Evolutionary conservation across 2,329 filamentous ascomycete species (phyloP), one percentile per base, ranked within the genome.

Genomic region (Paradendryphiella salina): DNA sequence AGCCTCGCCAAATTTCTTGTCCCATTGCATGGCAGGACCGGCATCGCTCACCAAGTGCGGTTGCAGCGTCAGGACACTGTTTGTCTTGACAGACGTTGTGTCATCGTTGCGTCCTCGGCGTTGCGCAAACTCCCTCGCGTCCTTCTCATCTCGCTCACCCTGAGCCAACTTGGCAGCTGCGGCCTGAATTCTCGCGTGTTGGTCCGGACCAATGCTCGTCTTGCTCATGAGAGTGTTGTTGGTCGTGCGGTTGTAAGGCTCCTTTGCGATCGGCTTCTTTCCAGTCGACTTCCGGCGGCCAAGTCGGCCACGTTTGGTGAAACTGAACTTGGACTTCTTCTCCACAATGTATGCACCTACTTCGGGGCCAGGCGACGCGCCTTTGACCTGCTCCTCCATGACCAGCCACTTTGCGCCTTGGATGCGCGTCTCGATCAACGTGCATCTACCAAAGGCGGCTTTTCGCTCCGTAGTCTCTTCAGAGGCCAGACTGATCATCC

Each of bases 11-110:
- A 96, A 97, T 64, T 90, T 91, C 73, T 85, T 95, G 26, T 93
- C 90, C 94, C 94, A 99, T 73, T 96, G 96, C 86, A 99, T 87
- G 1, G 94, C 94, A 18, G 91, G 89, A 7, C 89, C 94, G 14
- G 92, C 93, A 71, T 96, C 94, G 45, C 81, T 90, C 65, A 92
- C 80, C 55, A 97, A 87, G 45, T 85, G 82, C 1, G 91, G 88
- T 69, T 96, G 92, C 38, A 97, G 78, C 3, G 91, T 96, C 66
- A 96, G 82, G 48, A 96, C 83, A 60, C 94, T 99, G 72, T 86
- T 92, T 3, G 91, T 96, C 80, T 95, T 96, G 36, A 76, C 75
- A 49, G 81, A 78, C 9, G 73, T 70, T 77, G 82, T 56, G 72
- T 84, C 78, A 74, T 82, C 72, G 73, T 72, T 59, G 52, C 76